Evolutionary conservation across 176 grass and related monocot genomes (phyloP).

Genomic region (Dactylis glomerata): DNA sequence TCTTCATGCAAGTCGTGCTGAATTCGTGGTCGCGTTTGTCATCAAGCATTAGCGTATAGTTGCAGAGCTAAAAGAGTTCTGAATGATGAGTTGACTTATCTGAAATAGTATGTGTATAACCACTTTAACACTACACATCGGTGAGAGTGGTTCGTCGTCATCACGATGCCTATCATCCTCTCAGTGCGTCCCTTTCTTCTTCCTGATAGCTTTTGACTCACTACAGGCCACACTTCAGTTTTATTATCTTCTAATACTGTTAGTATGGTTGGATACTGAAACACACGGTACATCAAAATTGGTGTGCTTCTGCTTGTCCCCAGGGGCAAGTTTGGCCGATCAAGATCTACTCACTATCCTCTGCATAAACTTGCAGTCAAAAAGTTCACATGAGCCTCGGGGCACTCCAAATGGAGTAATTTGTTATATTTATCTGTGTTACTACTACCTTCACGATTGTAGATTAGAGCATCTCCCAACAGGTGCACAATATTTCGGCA

Average conservation of each 20-base stretch:
- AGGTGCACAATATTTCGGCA: too few relatives aligned
- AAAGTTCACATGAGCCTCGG: neutral
- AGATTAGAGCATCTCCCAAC: too few relatives aligned
- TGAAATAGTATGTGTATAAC: constrained; percentile 34
- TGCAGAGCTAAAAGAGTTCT: neutral
- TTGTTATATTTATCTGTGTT: neutral
- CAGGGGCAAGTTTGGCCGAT: neutral
- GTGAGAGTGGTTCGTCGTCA: neutral
- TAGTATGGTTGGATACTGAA: neutral
- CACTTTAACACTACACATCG: neutral
- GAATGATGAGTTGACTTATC: constrained; percentile 41
- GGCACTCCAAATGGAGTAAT: neutral
- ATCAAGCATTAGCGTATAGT: constrained; percentile 18
- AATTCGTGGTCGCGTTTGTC: constrained; percentile 9
- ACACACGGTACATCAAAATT: neutral
- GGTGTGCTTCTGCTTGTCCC: neutral
- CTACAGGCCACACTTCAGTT: neutral
- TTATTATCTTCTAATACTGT: neutral
- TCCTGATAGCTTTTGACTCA: constrained; percentile 9
- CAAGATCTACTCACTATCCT: neutral
- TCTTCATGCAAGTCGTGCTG: neutral
- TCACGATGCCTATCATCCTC: neutral
- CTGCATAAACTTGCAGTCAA: neutral
- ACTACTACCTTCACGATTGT: neutral
- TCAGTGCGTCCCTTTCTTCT: neutral